Conservation (phyloP, 169 alveolate species). For the Condylostoma magnum region DNA sequence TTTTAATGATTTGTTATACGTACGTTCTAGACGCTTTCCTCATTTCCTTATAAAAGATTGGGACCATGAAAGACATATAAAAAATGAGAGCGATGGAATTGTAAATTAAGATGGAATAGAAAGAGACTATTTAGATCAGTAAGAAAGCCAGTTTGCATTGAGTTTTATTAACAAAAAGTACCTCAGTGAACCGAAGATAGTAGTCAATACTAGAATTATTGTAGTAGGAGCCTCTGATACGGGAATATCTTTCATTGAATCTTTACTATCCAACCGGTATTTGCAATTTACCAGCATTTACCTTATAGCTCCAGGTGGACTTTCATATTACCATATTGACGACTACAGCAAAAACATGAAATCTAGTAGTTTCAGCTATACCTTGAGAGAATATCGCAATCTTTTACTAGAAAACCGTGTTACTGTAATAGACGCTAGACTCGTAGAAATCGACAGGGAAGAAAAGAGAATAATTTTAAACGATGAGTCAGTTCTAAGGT, state of each 20-base stretch:
- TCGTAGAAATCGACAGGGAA: constrained; percentile 74
- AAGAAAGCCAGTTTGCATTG: constrained; percentile 75
- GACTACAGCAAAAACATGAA: constrained; percentile 61
- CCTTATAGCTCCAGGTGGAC: constrained; percentile 88
- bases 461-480: constrained; percentile 58
- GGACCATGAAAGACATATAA: constrained; percentile 50
- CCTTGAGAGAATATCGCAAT: constrained; percentile 72
- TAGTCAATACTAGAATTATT: constrained; percentile 81
- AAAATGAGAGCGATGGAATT: constrained; percentile 33
- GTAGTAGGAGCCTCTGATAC: constrained; percentile 89
- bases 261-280: constrained; percentile 80
- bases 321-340: constrained; percentile 76
- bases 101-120: background rate
- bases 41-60: constrained; percentile 78
- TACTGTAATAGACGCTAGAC: constrained; percentile 79
- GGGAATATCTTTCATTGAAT: constrained; percentile 83
- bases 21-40: constrained; percentile 81
- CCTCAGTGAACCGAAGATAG: constrained; percentile 68
- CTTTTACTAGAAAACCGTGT: constrained; percentile 84
- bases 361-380: constrained; percentile 67
- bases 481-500: constrained; percentile 66
- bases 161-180: constrained; percentile 74
- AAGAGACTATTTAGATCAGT: constrained; percentile 71
- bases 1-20: constrained; percentile 75
- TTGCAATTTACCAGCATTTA: constrained; percentile 78